Conservation (phyloP, 2,329 filamentous ascomycete genomes). For the Microsporum ferrugineum region DNA sequence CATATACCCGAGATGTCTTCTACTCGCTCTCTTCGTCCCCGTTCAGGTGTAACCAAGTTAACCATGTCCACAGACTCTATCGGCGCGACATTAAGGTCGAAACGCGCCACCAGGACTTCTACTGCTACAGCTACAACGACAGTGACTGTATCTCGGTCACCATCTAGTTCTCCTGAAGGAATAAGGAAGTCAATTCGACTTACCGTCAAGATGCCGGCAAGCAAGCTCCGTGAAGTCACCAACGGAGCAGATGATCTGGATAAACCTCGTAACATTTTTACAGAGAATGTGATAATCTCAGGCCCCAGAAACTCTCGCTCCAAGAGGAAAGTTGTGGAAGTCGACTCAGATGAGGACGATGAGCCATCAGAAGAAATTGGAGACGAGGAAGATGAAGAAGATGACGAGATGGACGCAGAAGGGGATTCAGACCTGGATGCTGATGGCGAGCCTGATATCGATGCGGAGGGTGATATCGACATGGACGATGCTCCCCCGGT, state of each 20-base stretch:
- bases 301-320: constrained; percentile 37
- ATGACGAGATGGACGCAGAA: constrained; percentile 28
- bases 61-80: constrained; percentile 20
- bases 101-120: constrained; percentile 24
- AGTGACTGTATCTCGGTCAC: constrained; percentile 29
- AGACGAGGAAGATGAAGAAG: constrained; percentile 34
- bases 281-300: constrained; percentile 35
- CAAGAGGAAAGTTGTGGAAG: constrained; percentile 36
- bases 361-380: constrained; percentile 32
- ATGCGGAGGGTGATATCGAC: constrained; percentile 27
- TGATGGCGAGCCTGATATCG: constrained; percentile 22
- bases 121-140: constrained; percentile 19
- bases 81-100: constrained; percentile 29
- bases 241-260: constrained; percentile 19
- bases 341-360: constrained; percentile 37
- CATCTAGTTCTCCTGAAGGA: constrained; percentile 27
- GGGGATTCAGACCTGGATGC: constrained; percentile 21
- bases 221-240: constrained; percentile 40
- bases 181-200: constrained; percentile 34
- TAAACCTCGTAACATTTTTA: constrained; percentile 33
- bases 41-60: constrained; percentile 20
- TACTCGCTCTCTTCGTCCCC: constrained; percentile 31
- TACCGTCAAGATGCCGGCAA: constrained; percentile 40
- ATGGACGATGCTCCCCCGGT: constrained; percentile 38
- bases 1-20: constrained; percentile 22